These are phyloP conservation scores for Lindgomyces ingoldianus DNA, from an alignment of 495 filamentous ascomycete genomes.

Conservation along the genomic window DNA sequence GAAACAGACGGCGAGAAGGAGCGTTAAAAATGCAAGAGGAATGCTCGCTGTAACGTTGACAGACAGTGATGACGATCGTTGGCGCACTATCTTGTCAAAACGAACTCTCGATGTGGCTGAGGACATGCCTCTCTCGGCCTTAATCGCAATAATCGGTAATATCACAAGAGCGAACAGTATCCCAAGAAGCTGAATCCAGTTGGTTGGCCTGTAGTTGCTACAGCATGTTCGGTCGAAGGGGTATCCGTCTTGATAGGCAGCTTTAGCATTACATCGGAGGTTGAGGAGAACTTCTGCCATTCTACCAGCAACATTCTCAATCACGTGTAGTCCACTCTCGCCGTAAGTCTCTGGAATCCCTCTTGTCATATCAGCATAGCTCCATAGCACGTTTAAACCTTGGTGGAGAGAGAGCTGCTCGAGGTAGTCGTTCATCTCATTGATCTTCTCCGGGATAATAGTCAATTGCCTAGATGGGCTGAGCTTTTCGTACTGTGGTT, in stretches of 20 bases:
- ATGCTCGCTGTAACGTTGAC: not conserved
- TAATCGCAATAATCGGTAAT: slow-evolving; percentile 40
- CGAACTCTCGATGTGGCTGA: slow-evolving; percentile 16
- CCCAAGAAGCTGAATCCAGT: slow-evolving; percentile 42
- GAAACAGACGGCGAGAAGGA: slow-evolving; percentile 50
- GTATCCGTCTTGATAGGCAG: slow-evolving; percentile 43
- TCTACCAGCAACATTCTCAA: slow-evolving; percentile 49
- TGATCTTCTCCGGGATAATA: slow-evolving; percentile 55
- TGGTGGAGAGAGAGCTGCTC: slow-evolving; percentile 48
- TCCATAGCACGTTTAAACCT: slow-evolving; percentile 56
- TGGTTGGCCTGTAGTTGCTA: slow-evolving; percentile 46
- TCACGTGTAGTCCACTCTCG: slow-evolving; percentile 56
- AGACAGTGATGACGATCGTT: not conserved
- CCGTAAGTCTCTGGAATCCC: slow-evolving; percentile 45
- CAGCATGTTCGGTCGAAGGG: slow-evolving; percentile 63
- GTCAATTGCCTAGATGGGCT: slow-evolving; percentile 50
- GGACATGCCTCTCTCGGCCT: slow-evolving; percentile 21
- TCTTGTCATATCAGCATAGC: slow-evolving; percentile 51
- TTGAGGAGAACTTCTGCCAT: slow-evolving; percentile 61
- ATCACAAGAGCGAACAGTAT: slow-evolving; percentile 41
- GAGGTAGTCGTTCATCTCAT: slow-evolving; percentile 59
- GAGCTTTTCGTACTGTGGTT: slow-evolving; percentile 55
- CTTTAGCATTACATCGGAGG: slow-evolving; percentile 56
- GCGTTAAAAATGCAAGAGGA: slow-evolving; percentile 19
- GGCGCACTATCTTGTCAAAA: not conserved